Evolutionary conservation across 2,329 filamentous ascomycete species (phyloP), one percentile per base, ranked within the genome.

Genomic region (Colletotrichum musicola): DNA sequence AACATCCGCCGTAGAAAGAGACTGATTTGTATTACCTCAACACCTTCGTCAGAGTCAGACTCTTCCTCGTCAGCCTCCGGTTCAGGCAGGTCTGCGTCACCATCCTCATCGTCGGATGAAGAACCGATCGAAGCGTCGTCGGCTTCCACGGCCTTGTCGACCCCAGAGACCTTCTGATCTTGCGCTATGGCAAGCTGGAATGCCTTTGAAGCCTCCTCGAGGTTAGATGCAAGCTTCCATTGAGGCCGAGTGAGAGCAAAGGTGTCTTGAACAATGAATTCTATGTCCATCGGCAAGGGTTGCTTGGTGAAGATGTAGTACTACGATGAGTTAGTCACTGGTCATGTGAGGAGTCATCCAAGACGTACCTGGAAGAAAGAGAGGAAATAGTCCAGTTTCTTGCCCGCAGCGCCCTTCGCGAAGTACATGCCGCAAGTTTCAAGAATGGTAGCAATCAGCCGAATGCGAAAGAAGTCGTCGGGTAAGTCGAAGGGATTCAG

Each of bases 351-450:
- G 16, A 13, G 27, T 35, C 49, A 30, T 35, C n/a, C 22, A 25
- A 14, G 3, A 46, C 66, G 9, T 18, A 91, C 90, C 84, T 97
- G 95, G 75, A 99, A 94, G 81, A 98, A 98, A 0, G 92, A 95
- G 69, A 99, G 84, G 80, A 98, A 99, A 79, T 97, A 98, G 76
- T 99, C 96, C 10, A 99, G 87, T 81, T 98, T 99, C 85, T 98
- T 98, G 79, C 95, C 97, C 1, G 95, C 93, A 50, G 92, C 90
- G 7, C 97, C 96, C 74, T 95, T 92, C 79, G 96, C 96, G 75
- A 98, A 99, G 82, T 95, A 99, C 79, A 97, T 92, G 62, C 97
- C 96, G 73, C 95, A 98, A 0, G 95, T 98, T 80, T 99, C 97
- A 4, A 99, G 86, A 56, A 99, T 85, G 14, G 92, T 97, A 72